Conservation (phyloP, 176 grass and related monocot species). For the Aegilops longissima region DNA sequence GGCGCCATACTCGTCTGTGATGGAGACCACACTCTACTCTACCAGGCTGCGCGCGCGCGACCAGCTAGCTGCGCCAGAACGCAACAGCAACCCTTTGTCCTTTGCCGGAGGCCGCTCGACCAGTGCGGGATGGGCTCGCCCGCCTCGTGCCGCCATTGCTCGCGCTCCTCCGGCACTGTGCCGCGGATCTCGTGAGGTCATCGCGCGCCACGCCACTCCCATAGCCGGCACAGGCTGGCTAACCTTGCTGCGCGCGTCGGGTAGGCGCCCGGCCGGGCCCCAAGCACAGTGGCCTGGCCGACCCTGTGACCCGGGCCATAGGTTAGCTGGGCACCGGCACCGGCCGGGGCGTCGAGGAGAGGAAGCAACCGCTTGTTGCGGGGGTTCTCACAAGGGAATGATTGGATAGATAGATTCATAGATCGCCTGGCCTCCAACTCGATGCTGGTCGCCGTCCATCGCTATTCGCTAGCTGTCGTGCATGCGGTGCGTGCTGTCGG, state of each 20-base stretch:
- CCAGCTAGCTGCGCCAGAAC: not conserved
- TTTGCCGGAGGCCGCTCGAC: not conserved
- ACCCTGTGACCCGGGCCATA: not conserved
- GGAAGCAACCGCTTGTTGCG: not conserved
- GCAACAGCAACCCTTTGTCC: not conserved
- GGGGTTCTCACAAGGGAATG: not conserved
- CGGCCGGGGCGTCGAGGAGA: not conserved
- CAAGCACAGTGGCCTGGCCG: not conserved
- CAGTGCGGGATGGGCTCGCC: not conserved
- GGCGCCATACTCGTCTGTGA: not conserved
- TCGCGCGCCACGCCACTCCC: not conserved
- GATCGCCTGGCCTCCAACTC: not conserved
- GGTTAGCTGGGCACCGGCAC: not conserved
- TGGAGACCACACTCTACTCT: not conserved
- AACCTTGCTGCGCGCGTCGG: not conserved
- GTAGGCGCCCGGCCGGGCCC: not conserved
- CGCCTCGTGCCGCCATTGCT: not conserved
- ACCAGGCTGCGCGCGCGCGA: too few relatives aligned
- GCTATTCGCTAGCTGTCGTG: not conserved
- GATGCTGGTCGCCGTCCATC: not conserved
- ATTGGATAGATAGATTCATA: not conserved
- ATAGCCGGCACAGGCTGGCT: not conserved
- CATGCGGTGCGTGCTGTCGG: not conserved
- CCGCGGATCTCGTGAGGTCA: constrained; percentile 36
- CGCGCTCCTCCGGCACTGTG: constrained; percentile 14